Conservation (phyloP, 2,329 filamentous ascomycete genomes). For the Colletotrichum trifolii region DNA sequence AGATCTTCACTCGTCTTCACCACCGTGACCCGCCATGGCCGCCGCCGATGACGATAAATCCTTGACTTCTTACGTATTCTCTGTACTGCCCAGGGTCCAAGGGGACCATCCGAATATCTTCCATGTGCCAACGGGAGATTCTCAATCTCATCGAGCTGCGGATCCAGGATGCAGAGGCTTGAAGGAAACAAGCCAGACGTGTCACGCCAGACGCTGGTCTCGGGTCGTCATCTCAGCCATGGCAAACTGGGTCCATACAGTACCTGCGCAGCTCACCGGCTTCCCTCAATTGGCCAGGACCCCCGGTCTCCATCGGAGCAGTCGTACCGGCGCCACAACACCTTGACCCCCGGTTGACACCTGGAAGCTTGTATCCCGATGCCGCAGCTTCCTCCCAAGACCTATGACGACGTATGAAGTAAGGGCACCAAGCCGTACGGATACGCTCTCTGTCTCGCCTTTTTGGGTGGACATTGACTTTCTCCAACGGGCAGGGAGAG, state of each 20-base stretch:
- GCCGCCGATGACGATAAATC: constrained; percentile 24
- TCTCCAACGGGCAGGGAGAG: constrained; percentile 30
- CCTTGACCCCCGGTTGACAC: constrained; percentile 19
- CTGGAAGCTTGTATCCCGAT: constrained; percentile 34
- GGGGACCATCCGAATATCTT: neutral
- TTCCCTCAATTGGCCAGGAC: constrained; percentile 10
- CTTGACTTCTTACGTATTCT: constrained; percentile 18
- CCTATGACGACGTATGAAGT: constrained; percentile 37
- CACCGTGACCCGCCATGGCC: constrained; percentile 23
- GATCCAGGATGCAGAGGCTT: constrained; percentile 17
- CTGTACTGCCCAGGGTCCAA: neutral
- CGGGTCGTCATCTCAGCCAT: constrained; percentile 30
- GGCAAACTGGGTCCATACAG: constrained; percentile 21
- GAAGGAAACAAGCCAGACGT: constrained; percentile 29
- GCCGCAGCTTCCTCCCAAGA: constrained; percentile 35
- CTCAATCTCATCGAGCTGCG: neutral
- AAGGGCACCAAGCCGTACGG: constrained; percentile 12
- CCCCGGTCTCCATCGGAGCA: constrained; percentile 30
- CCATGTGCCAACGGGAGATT: constrained; percentile 3
- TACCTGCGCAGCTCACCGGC: too few species aligned
- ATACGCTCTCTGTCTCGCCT: neutral
- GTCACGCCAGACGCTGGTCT: constrained; percentile 23
- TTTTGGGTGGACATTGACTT: neutral
- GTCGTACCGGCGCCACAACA: constrained; percentile 21
- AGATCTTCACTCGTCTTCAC: constrained; percentile 32